These are phyloP conservation scores for Phytophthora podocarpi DNA, from an alignment of 352 stramenopile genomes.

Conservation along the genomic window DNA sequence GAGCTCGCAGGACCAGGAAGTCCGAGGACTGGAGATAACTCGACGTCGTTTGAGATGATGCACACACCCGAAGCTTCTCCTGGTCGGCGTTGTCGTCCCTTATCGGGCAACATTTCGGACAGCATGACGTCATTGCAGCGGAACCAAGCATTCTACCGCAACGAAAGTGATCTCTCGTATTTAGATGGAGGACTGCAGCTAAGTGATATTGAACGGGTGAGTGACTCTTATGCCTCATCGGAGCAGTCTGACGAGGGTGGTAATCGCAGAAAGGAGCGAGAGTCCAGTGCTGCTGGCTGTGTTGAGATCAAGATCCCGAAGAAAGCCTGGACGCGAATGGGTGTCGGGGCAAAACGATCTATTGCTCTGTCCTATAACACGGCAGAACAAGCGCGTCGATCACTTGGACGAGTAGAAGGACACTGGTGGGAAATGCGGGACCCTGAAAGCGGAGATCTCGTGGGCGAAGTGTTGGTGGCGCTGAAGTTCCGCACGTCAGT, in stretches of 20 bases:
- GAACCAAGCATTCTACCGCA: constrained; percentile 50
- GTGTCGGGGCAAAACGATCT: constrained; percentile 64
- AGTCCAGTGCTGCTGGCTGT: constrained; percentile 48
- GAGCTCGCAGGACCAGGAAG: constrained; percentile 48
- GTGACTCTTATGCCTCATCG: constrained; percentile 72
- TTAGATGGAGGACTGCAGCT: constrained; percentile 49
- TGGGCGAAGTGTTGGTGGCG: constrained; percentile 83
- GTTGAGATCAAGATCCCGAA: constrained; percentile 86
- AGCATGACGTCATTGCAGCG: constrained; percentile 39
- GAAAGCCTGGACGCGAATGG: constrained; percentile 81
- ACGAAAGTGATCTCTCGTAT: constrained; percentile 53
- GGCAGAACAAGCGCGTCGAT: constrained; percentile 69
- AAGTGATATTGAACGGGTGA: constrained; percentile 69
- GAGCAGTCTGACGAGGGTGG: constrained; percentile 53
- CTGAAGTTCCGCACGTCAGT: constrained; percentile 82
- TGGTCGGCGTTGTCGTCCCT: constrained; percentile 16
- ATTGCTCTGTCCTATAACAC: constrained; percentile 84
- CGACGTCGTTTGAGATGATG: constrained; percentile 75
- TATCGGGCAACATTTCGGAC: constrained; percentile 35
- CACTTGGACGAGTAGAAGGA: constrained; percentile 70
- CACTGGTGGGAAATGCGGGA: constrained; percentile 89
- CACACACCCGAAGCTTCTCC: constrained; percentile 58
- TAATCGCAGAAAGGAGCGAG: constrained; percentile 31
- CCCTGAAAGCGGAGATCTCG: constrained; percentile 68
- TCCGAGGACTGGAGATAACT: constrained; percentile 55